Evolutionary conservation across 257 asterid genomes (phyloP), one percentile per base, ranked within the genome.

Genomic region (Rubia yunnanensis): DNA sequence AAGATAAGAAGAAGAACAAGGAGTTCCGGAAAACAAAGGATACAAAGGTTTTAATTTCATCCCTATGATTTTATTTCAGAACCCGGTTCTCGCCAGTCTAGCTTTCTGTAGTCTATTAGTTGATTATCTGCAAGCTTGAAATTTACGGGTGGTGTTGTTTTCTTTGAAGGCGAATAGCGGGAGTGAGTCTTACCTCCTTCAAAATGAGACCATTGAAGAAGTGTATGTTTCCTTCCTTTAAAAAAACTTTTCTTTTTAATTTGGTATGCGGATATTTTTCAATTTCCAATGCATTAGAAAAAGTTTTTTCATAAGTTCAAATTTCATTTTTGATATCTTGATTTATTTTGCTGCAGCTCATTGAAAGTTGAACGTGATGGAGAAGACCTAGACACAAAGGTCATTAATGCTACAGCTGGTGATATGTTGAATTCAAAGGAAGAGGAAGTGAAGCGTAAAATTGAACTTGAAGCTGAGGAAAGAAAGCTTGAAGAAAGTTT

Each of bases 381-480:
- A 70, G 91, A 80, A 54, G 77, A 39, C 76, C 73, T 67, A 44
- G 77, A 60, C 54, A 64, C 75, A 8, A 86, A 66, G 69, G 71
- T 71, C 55, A 75, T 73, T 39, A 68, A 67, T 70, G 79, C 76
- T 82, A 80, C 74, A 57, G 64, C 56, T 76, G 80, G 77, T 71
- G 92, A 79, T 65, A 78, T 80, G 69, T 70, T 81, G 54, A 80
- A 63, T 55, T 76, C 77, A 49, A 82, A 78, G 72, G 88, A 86
- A 70, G 95, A 85, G 74, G 99, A 90, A 73, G 74, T 78, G 74
- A 84, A 80, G 70, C 95, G 76, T 50, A 81, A 68, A 73, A 79
- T 88, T 76, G 99, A 94, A 72, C 95, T 90, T 67, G 97, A 94
- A 84, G 96, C 95, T 3, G 97, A 94, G 78, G 99, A 90, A 78